Conservation (phyloP, 441 rosid species). For the Euphorbia schlechtendalii region DNA sequence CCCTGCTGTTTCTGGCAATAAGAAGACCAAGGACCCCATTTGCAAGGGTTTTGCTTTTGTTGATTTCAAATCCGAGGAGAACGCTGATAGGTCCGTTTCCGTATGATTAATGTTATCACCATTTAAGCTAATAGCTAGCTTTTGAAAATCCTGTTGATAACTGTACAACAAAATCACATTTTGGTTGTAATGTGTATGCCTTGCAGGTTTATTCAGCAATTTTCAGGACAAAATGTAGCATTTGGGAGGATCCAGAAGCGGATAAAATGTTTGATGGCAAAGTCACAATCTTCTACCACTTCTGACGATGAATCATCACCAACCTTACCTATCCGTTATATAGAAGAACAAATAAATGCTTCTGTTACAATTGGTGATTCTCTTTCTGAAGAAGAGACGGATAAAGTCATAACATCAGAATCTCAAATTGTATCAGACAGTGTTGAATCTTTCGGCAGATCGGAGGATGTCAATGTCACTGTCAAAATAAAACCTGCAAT, state of each 20-base stretch:
- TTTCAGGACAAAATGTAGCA: conserved; percentile 38
- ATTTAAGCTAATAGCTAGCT: neutral
- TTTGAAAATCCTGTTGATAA: neutral
- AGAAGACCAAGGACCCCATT: conserved; percentile 80
- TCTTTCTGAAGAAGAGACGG: conserved; percentile 23
- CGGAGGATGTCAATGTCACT: conserved; percentile 17
- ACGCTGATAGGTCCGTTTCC: conserved; percentile 55
- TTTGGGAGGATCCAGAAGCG: conserved; percentile 75
- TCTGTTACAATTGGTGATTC: conserved; percentile 20
- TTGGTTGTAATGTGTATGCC: conserved; percentile 9
- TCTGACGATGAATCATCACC: conserved; percentile 24
- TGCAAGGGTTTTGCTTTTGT: conserved; percentile 77
- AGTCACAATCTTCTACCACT: conserved; percentile 24
- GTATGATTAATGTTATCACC: neutral
- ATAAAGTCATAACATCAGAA: conserved; percentile 23
- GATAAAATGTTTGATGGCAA: conserved; percentile 52
- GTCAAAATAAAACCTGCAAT: conserved; percentile 13
- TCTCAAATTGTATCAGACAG: conserved; percentile 23
- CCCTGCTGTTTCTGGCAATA: conserved; percentile 74
- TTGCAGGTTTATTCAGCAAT: conserved; percentile 59
- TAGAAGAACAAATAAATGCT: conserved; percentile 20
- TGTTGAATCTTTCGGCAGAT: conserved; percentile 21
- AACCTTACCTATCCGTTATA: conserved; percentile 16
- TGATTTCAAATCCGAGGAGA: conserved; percentile 53
- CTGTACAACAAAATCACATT: neutral